Percentiles rank a stretch among this genome's conserved stretches.
phyloP scores from a whole-genome alignment of 768 basidiomycete species.

The Mycena polygramma region DNA sequence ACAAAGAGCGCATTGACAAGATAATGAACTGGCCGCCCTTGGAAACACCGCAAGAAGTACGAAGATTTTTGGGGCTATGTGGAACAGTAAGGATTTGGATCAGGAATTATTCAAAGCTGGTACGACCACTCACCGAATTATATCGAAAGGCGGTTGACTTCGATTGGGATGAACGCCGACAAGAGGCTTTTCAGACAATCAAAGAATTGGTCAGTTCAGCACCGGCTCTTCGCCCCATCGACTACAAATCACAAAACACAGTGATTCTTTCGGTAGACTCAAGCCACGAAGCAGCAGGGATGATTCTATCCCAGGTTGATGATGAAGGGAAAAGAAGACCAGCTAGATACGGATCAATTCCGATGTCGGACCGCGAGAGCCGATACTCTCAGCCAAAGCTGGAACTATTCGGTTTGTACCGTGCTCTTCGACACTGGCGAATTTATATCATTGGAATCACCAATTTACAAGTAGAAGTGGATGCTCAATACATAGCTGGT shows the following conservation, averaged over 20 bases:
- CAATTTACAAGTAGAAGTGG: too few relatives aligned
- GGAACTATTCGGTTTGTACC: slow-evolving; percentile 53
- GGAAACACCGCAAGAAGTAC: slow-evolving; percentile 40
- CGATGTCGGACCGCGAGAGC: slow-evolving; percentile 45
- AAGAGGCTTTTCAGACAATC: slow-evolving; percentile 40
- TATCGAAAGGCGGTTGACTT: slow-evolving; percentile 41
- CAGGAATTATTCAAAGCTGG: slow-evolving; percentile 35
- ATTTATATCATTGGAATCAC: too few relatives aligned
- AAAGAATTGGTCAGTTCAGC: slow-evolving; percentile 43
- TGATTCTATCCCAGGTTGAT: slow-evolving; percentile 49
- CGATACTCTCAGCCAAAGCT: slow-evolving; percentile 55
- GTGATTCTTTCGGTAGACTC: slow-evolving; percentile 51
- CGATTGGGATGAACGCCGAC: slow-evolving; percentile 47
- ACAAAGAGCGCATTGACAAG: slow-evolving; percentile 35
- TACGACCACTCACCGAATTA: slow-evolving; percentile 40
- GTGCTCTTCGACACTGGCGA: too few relatives aligned
- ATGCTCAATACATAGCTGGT: too few relatives aligned
- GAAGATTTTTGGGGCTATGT: slow-evolving; percentile 47
- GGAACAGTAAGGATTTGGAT: slow-evolving; percentile 43
- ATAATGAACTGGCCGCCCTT: slow-evolving; percentile 44
- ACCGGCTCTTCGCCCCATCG: slow-evolving; percentile 46
- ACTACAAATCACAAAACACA: slow-evolving; percentile 43
- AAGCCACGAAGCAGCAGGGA: slow-evolving; percentile 46
- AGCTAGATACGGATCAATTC: slow-evolving; percentile 51
- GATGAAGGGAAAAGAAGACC: slow-evolving; percentile 41